Conservation (phyloP, 2,329 filamentous ascomycete species). For the Cercospora citrullina region DNA sequence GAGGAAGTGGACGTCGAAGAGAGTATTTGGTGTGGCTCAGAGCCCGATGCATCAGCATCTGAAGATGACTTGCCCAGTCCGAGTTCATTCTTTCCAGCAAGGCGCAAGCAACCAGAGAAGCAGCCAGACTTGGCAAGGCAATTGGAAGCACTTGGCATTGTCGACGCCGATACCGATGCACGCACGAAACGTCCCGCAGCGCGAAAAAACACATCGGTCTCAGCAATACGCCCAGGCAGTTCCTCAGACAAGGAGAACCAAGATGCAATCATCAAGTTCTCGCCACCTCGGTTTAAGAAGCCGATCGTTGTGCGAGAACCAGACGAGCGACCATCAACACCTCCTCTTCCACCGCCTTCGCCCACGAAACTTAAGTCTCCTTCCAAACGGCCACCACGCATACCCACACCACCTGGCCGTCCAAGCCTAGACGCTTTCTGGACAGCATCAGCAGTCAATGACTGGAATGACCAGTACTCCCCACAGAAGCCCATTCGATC, state of each 20-base stretch:
- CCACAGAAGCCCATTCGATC: conserved; percentile 51
- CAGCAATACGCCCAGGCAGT: background rate
- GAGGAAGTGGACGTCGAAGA: conserved; percentile 36
- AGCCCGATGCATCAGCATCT: conserved; percentile 26
- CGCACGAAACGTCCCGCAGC: background rate
- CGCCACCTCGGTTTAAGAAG: conserved; percentile 30
- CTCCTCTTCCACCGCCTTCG: conserved; percentile 48
- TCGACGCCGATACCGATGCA: conserved; percentile 18
- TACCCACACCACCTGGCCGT: conserved; percentile 57
- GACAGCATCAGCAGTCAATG: conserved; percentile 59
- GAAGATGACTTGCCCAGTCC: conserved; percentile 34
- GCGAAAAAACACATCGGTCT: background rate
- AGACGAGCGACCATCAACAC: conserved; percentile 34
- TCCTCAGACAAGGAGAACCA: conserved; percentile 38
- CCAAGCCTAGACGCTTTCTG: conserved; percentile 61
- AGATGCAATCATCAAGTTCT: conserved; percentile 29
- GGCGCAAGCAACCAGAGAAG: conserved; percentile 9
- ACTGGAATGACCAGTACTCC: conserved; percentile 65
- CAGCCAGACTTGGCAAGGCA: conserved; percentile 17
- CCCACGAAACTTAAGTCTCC: conserved; percentile 50
- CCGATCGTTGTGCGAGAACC: conserved; percentile 10
- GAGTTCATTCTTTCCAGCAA: conserved; percentile 29
- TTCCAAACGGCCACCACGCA: conserved; percentile 46
- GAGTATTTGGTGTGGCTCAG: conserved; percentile 39
- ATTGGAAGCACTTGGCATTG: conserved; percentile 23